A percentile compares a stretch with the other conserved stretches of the same genome.
These are phyloP conservation scores for Leishmania amazonensis DNA, from an alignment of 208 protist species.

Conservation along the genomic window DNA sequence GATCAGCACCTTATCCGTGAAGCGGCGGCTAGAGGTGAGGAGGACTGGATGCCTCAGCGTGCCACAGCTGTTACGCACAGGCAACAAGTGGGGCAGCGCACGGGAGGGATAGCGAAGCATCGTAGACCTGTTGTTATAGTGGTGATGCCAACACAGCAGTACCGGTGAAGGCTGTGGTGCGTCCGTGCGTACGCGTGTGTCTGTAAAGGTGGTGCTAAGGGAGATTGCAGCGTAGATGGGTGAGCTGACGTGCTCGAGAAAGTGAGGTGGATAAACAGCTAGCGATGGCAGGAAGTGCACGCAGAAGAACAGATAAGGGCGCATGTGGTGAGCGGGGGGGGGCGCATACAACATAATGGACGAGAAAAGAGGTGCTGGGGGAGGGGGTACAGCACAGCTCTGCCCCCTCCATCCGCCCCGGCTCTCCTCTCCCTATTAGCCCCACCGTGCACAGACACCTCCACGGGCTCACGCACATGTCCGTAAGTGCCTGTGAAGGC, in stretches of 20 bases:
- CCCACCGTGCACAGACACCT: neutral
- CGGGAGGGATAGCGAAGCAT: slow-evolving; percentile 28
- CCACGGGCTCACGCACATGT: neutral
- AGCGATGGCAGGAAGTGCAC: neutral
- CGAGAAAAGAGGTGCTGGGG: neutral
- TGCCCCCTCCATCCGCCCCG: neutral
- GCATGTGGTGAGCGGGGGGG: neutral
- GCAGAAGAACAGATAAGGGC: neutral
- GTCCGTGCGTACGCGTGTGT: neutral
- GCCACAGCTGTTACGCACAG: slow-evolving; percentile 1
- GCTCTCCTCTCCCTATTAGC: neutral
- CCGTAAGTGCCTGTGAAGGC: neutral
- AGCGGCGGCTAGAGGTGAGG: slow-evolving; percentile 24
- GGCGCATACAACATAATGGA: neutral
- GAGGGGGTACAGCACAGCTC: neutral
- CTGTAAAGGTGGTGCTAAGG: neutral
- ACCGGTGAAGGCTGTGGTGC: neutral
- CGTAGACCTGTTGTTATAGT: neutral
- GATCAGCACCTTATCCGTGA: slow-evolving; percentile 85
- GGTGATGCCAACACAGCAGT: neutral
- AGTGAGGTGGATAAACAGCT: neutral
- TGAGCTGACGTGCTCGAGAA: neutral
- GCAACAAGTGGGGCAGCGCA: slow-evolving; percentile 2
- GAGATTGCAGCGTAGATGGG: neutral
- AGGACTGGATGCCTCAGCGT: slow-evolving; percentile 7